A percentile compares a stretch with the other conserved stretches of the same genome.
Evolutionary conservation across 768 basidiomycete species (phyloP).

Genomic region (Serendipita sp.): DNA sequence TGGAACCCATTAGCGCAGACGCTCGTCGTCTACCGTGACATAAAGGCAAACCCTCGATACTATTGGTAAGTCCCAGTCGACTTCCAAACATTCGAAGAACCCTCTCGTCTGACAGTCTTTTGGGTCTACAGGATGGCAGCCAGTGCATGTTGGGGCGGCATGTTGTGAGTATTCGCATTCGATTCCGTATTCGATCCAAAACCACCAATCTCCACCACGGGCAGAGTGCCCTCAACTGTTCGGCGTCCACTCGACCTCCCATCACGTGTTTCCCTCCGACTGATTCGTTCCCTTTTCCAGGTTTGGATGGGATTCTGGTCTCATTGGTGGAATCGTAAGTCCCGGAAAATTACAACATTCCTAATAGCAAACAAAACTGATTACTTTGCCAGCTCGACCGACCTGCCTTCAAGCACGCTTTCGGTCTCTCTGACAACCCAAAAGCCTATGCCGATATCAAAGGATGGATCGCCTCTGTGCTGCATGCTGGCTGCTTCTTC

Average conservation of each 20-base stretch:
- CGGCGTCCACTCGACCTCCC: background rate
- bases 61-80: background rate
- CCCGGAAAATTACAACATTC: background rate
- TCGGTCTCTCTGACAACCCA: background rate
- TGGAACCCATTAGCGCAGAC: background rate
- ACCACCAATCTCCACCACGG: background rate
- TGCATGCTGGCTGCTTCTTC: slow-evolving; percentile 81
- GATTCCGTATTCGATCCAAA: too few species aligned
- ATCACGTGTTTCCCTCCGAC: too few species aligned
- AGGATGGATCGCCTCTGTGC: slow-evolving; percentile 49
- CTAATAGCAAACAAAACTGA: background rate
- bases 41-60: background rate
- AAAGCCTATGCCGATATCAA: background rate
- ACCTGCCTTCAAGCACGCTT: slow-evolving; percentile 3
- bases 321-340: slow-evolving; percentile 5
- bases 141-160: slow-evolving; percentile 5
- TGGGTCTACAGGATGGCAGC: background rate
- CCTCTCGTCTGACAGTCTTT: background rate
- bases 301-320: slow-evolving; percentile 6
- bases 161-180: background rate
- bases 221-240: background rate
- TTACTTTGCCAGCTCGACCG: background rate
- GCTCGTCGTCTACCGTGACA: background rate
- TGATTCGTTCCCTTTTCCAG: background rate
- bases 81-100: background rate